phyloP scores from a whole-genome alignment of 139 green algal species.

The Volvox africanus region DNA sequence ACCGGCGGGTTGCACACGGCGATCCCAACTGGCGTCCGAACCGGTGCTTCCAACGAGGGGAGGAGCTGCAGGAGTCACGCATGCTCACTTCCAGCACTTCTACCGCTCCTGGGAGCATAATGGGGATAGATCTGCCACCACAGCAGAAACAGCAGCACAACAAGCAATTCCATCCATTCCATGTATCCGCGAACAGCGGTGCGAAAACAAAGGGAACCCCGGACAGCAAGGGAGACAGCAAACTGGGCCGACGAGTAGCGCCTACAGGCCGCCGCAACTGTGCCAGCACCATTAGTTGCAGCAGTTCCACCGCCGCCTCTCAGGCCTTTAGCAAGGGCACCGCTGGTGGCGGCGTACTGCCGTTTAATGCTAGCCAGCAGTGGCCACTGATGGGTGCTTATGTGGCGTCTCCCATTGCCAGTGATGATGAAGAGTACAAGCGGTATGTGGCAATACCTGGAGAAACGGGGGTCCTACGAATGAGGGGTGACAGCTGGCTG shows the following conservation, averaged over 20 bases:
- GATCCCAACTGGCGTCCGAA: neutral
- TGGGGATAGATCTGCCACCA: neutral
- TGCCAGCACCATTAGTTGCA: neutral
- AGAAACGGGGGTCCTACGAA: neutral
- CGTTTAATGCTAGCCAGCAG: neutral
- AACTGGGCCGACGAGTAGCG: neutral
- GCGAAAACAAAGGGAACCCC: too few relatives aligned
- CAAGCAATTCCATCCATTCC: neutral
- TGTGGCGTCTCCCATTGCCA: constrained; percentile 2
- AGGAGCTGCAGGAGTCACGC: too few relatives aligned
- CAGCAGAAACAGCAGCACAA: neutral
- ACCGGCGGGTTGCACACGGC: too few relatives aligned
- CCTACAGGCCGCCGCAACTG: neutral
- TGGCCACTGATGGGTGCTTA: constrained; percentile 27
- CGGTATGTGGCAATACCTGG: neutral
- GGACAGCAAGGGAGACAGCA: neutral
- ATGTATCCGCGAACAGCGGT: neutral
- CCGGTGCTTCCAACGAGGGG: too few relatives aligned
- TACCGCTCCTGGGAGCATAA: too few relatives aligned
- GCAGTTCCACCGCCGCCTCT: too few relatives aligned
- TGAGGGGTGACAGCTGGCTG: neutral
- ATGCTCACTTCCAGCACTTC: too few relatives aligned
- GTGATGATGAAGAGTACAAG: constrained; percentile 31
- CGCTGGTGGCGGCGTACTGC: neutral
- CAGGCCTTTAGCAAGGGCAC: too few relatives aligned